Conservation (phyloP, 768 basidiomycete genomes). For the Epithele typhae region DNA sequence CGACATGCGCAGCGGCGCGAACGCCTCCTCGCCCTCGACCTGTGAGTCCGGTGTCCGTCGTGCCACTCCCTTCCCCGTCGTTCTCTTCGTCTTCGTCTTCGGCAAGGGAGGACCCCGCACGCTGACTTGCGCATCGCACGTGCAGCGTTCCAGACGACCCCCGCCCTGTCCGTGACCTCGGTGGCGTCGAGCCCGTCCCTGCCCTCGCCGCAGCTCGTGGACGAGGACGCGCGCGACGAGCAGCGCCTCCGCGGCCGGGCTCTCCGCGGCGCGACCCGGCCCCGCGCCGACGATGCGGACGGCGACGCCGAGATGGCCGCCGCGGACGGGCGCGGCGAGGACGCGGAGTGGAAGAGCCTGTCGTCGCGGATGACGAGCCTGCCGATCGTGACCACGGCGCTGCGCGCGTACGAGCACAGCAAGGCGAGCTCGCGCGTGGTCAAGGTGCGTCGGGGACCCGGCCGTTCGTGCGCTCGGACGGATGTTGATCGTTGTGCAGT, state of each 20-base stretch:
- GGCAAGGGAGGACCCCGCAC: neutral
- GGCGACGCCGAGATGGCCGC: neutral
- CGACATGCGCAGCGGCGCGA: conserved; percentile 62
- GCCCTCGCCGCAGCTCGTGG: conserved; percentile 20
- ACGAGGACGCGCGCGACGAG: conserved; percentile 11
- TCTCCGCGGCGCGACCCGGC: too few relatives aligned
- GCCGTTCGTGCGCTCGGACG: neutral
- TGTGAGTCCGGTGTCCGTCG: conserved; percentile 18
- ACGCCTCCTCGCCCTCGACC: conserved; percentile 20
- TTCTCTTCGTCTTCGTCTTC: conserved; percentile 1
- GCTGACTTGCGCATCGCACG: neutral
- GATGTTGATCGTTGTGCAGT: conserved; percentile 39
- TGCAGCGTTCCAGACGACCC: conserved; percentile 31
- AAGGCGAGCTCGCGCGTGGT: conserved; percentile 83
- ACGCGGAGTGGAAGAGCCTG: conserved; percentile 39
- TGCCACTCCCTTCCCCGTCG: neutral
- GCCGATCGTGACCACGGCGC: conserved; percentile 68
- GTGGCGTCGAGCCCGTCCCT: conserved; percentile 29
- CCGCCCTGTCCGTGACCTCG: conserved; percentile 30
- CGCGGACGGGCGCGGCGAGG: conserved; percentile 11
- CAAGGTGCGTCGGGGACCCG: conserved; percentile 47
- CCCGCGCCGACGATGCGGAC: neutral
- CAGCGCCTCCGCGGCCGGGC: too few relatives aligned
- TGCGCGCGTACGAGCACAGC: conserved; percentile 74
- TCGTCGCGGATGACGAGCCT: conserved; percentile 59